Evolutionary conservation across 2,329 filamentous ascomycete species (phyloP), one percentile per base, ranked within the genome.

Genomic region (Verticillium longisporum): DNA sequence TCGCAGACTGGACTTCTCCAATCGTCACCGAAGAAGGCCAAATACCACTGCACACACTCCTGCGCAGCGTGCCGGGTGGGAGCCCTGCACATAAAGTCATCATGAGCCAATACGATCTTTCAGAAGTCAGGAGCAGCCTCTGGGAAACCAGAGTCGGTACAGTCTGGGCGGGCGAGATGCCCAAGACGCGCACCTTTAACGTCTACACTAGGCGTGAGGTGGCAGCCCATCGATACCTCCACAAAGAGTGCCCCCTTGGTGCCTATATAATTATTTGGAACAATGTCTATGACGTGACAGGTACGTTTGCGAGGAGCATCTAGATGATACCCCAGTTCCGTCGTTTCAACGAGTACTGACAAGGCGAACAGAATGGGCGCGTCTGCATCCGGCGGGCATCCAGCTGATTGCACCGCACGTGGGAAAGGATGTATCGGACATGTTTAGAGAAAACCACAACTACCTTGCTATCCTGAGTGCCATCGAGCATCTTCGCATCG

Each of bases 201-300:
- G n/a, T 45, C 15, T 45, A 45, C n/a, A 45, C 38, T 18, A 15
- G 7, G 38, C 38, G 38, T 7, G 38, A 45, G 38, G 38, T 45
- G 15, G 38, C 38, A n/a, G 38, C n/a, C 14, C 38, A 45, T 21
- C 38, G 38, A 9, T 45, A 45, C n/a, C 38, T 45, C 4, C 4
- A 45, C 38, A 45, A 45, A n/a, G 38, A 45, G 7, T 45, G 38
- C n/a, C 14, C 38, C n/a, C 38, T 45, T n/a, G 38, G 38, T 7
- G 38, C 38, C 55, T 65, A 62, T 1, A 50, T 63, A 9, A 45
- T 56, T 3, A 56, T 66, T 10, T 57, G 59, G 2, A 55, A 37
- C 3, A 60, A 61, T 32, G 62, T 66, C 2, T 66, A 66, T 57
- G 59, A 66, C 33, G 60, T 65, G 7, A 64, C 62, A 10, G 55